Conservation (phyloP, 2,329 filamentous ascomycete genomes). For the Aureobasidium melanogenum region DNA sequence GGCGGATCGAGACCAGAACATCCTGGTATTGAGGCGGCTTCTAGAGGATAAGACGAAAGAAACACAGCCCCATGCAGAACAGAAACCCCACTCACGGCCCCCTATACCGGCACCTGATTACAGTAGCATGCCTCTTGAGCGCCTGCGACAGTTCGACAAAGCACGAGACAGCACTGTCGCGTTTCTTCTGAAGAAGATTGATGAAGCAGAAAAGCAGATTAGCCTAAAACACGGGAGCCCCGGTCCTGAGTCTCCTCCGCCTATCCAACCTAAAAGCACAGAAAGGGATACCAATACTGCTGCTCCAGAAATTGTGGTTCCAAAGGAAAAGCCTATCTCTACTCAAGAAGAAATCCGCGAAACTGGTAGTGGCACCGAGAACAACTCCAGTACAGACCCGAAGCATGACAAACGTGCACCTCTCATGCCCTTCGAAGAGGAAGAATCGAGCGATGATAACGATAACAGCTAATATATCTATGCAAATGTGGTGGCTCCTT, state of each 20-base stretch:
- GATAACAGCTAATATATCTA: neutral
- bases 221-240: neutral
- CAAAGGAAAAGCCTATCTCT: neutral
- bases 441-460: constrained; percentile 1
- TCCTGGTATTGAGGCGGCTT: constrained; percentile 37
- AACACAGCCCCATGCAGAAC: constrained; percentile 13
- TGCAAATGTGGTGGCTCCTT: constrained; percentile 7
- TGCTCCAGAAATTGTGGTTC: neutral
- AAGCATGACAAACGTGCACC: neutral
- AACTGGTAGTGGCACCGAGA: neutral
- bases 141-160: constrained; percentile 36
- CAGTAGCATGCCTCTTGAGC: constrained; percentile 30
- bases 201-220: constrained; percentile 37
- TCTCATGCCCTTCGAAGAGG: neutral
- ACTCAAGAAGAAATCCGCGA: neutral
- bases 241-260: neutral
- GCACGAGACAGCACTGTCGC: constrained; percentile 45
- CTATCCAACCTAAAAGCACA: neutral
- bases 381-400: neutral
- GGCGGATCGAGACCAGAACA: constrained; percentile 39
- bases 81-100: constrained; percentile 17
- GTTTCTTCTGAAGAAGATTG: constrained; percentile 45
- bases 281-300: neutral
- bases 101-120: constrained; percentile 29
- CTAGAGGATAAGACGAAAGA: constrained; percentile 36